These are phyloP conservation scores for Penicillium olsonii DNA, from an alignment of 2,329 filamentous ascomycete genomes.

Conservation along the genomic window DNA sequence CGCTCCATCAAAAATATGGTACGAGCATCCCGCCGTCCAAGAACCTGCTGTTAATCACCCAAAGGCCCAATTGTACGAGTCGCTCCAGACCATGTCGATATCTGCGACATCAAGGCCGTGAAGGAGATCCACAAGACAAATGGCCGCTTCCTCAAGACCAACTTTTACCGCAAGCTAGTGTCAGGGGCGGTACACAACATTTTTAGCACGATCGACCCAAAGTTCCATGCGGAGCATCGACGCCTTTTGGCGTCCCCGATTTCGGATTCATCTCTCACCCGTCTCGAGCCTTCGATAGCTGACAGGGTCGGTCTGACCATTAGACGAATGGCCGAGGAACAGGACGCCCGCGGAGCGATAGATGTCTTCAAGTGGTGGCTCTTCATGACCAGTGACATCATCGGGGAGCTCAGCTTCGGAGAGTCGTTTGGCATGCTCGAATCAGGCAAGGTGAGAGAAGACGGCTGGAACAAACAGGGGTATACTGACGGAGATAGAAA, in stretches of 20 bases:
- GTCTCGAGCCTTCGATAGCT: constrained; percentile 45
- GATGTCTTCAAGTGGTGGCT: constrained; percentile 59
- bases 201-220: constrained; percentile 45
- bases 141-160: constrained; percentile 35
- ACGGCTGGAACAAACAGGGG: neutral
- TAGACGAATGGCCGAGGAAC: constrained; percentile 49
- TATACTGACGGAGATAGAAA: constrained; percentile 30
- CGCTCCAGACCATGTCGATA: constrained; percentile 29
- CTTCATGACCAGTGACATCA: constrained; percentile 58
- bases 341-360: constrained; percentile 34
- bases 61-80: constrained; percentile 37
- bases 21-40: neutral
- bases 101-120: constrained; percentile 41
- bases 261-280: constrained; percentile 22
- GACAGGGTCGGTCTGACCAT: constrained; percentile 44
- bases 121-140: constrained; percentile 39
- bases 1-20: constrained; percentile 34
- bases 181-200: constrained; percentile 29
- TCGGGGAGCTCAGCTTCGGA: constrained; percentile 57
- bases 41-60: neutral
- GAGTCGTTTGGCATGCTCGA: constrained; percentile 59
- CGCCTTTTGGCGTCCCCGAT: constrained; percentile 43
- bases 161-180: constrained; percentile 32
- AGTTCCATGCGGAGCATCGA: constrained; percentile 44
- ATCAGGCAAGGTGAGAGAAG: constrained; percentile 44